These are phyloP conservation scores for Cytospora paraplurivora DNA, from an alignment of 2,329 filamentous ascomycete species.

Conservation along the genomic window DNA sequence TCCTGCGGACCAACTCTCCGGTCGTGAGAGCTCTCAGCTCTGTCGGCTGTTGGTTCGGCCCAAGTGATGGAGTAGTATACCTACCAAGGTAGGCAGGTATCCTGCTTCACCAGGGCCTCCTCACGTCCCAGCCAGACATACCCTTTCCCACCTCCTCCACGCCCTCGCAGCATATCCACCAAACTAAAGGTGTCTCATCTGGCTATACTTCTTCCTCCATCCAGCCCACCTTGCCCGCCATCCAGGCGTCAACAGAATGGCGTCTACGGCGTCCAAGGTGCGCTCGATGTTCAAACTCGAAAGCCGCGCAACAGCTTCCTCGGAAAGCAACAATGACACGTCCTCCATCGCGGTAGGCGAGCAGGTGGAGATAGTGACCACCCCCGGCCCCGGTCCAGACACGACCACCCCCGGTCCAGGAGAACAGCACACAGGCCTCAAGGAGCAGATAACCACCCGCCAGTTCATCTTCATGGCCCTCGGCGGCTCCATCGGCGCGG, in stretches of 20 bases:
- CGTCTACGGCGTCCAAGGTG: not conserved
- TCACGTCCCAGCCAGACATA: no score
- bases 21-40: no score
- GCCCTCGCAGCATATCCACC: no score
- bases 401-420: not conserved
- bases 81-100: no score
- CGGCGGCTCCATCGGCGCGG: slow-evolving; percentile 42
- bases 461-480: slow-evolving; percentile 42
- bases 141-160: no score
- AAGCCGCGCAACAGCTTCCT: not conserved
- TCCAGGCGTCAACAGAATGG: not conserved
- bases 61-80: no score
- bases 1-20: no score
- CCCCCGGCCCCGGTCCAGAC: no score
- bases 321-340: not conserved
- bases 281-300: not conserved
- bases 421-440: slow-evolving; percentile 28
- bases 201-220: not conserved
- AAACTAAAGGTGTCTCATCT: no score
- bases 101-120: no score
- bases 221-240: not conserved
- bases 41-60: no score
- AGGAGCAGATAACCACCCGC: slow-evolving; percentile 37
- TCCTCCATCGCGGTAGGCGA: not conserved
- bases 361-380: not conserved